Percentiles rank a stretch among this genome's conserved stretches.
Evolutionary conservation across 2,329 filamentous ascomycete genomes (phyloP).

Genomic region (Aspergillus texensis): DNA sequence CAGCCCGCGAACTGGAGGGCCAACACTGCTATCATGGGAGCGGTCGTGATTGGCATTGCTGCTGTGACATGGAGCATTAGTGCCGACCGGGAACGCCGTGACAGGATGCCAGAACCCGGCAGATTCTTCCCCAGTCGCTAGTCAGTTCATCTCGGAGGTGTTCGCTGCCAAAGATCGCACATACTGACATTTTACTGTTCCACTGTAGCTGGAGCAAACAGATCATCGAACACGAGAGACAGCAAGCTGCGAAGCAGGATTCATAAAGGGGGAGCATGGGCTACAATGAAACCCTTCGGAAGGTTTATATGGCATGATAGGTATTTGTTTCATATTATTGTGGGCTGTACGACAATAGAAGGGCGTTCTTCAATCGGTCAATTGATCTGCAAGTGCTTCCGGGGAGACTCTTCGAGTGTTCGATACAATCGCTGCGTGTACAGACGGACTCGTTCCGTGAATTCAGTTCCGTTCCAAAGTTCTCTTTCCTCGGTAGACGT

Average conservation of each 20-base stretch:
- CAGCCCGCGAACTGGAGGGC: constrained; percentile 93
- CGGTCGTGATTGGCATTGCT: constrained; percentile 68
- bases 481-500: constrained; percentile 36
- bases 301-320: constrained; percentile 28
- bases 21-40: constrained; percentile 80
- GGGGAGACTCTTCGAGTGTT: constrained; percentile 42
- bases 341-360: constrained; percentile 44
- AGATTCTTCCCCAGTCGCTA: constrained; percentile 83
- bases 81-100: constrained; percentile 71
- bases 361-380: constrained; percentile 40
- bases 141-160: constrained; percentile 55
- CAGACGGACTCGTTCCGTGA: constrained; percentile 47
- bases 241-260: constrained; percentile 48
- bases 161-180: constrained; percentile 6
- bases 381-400: constrained; percentile 40
- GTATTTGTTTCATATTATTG: constrained; percentile 38
- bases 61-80: constrained; percentile 72
- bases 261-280: constrained; percentile 31
- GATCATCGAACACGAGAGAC: constrained; percentile 68
- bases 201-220: constrained; percentile 68
- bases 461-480: constrained; percentile 49
- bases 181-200: constrained; percentile 21
- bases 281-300: constrained; percentile 19
- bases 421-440: constrained; percentile 47
- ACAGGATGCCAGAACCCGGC: constrained; percentile 73